Base-by-base conservation (phyloP, 345 rosid species). In the Passiflora organensis region DNA sequence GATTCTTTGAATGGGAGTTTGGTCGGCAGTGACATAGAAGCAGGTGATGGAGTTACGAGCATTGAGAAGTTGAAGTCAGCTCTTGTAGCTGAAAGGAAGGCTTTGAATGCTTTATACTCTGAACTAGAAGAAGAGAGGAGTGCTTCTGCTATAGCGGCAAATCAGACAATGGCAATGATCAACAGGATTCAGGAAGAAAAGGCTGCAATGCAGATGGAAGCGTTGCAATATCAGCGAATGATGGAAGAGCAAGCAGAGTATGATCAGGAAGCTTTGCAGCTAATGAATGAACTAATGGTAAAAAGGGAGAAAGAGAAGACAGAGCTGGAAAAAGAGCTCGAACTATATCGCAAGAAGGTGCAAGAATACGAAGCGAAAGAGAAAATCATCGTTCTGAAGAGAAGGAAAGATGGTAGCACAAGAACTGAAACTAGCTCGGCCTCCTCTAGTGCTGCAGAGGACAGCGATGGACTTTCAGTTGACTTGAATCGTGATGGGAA, bases 141-240 rank as follows among this genome's bases (percentile, higher is more conserved):
- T 21, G 96, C 99, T 18, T 94, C 99, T 18, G 96, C 97, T 0
- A 70, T 82, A 8, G 96, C 99, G 0, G 85, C 99, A 0, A 87
- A 69, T 71, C 95, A 94, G 62, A 94, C 99, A 19, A 94, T 94
- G 99, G 97, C 99, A 1, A 94, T 94, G 99, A 94, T 94, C 56
- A 94, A 89, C 45, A 76, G 97, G 64, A 85, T 94, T 55, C 99
- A 94, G 50, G 99, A 94, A 63, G 99, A 94, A 80, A 94, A 87
- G 69, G 95, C 99, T 0, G 96, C 96, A 13, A 83, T 89, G 97
- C 97, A 89, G 82, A 94, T 94, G 99, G 99, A 94, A 62, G 99
- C 97, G 13, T 67, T 89, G 71, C 99, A 94, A 70, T 94, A 94
- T 28, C 96, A 94, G 72, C 74, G 99, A 59, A 89, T 94, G 97